Evolutionary conservation across 495 filamentous ascomycete species (phyloP), one percentile per base, ranked within the genome.

Genomic region (Aspergillus conjunctus): DNA sequence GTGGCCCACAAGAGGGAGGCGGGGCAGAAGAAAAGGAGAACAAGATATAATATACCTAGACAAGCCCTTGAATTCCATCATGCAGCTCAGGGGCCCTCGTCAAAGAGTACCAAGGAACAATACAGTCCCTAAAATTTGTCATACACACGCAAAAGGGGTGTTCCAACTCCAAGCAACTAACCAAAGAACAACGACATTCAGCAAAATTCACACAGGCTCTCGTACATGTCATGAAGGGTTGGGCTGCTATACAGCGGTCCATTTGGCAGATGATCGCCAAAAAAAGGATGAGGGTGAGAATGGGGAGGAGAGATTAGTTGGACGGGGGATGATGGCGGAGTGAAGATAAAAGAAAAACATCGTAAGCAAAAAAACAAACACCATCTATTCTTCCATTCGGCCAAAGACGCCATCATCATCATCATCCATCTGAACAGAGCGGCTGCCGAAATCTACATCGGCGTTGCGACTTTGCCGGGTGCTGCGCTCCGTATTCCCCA

Each of bases 331-430:
- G 14, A 30, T 51, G 55, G 32, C 7, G 34, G 56, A 32, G 50
- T 17, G 4, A 11, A 20, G 45, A 46, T 34, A 34, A 32, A 32
- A 32, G 32, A 32, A 20, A 48, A n/a, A n/a, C n/a, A 48, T 48
- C n/a, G 17, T 14, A 32, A 51, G 1, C 11, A 7, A 48, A 48
- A 21, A 17, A 21, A 46, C 9, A 46, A 46, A 21, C 10, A 45
- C 22, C 20, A 59, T 68, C 77, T 82, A 96, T 74, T 94, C 92
- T 70, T 98, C 94, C 93, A 97, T 97, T 59, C 84, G 85, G 21
- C 94, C 94, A 79, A 98, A 98, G 52, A 98, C 83, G 59, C 91
- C 93, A 61, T 97, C 94, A 54, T 97, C 93, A 51, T 96, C 93
- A 64, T 98, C 93, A 68, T 95, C 91, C 63, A 84, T 87, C 30